Evolutionary conservation across 306 rosid species (phyloP), one percentile per base, ranked within the genome.

Genomic region (Arachis stenosperma): DNA sequence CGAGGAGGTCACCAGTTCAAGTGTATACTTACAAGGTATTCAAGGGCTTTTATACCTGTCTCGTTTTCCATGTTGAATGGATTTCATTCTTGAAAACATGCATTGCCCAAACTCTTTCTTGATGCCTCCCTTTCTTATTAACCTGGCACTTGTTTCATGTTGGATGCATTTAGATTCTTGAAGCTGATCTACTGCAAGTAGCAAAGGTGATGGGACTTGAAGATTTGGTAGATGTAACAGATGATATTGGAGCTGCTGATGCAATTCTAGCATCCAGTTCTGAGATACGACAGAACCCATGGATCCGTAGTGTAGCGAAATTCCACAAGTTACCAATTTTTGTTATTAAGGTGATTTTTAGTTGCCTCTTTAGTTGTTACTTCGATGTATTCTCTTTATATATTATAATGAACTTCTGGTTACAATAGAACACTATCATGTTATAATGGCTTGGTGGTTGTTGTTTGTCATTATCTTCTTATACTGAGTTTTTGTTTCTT

Each of bases 261-360:
- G 99, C 93, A 65, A 84, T 95, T 84, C 81, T 95, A 55, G 97
- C 92, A 52, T 81, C 96, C 73, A 76, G 88, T 82, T 74, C 82
- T 48, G 98, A 95, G 85, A 81, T 91, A 85, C 86, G 87, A 79
- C 90, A 89, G 75, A 91, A 87, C 71, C 83, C 92, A 47, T 87
- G 99, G 99, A 90, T 95, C 81, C 92, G 96, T 29, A 59, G 90
- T 10, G 91, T 92, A 6, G 98, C 99, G 3, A 95, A 91, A 83
- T 91, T 90, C 80, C 99, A 91, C 78, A 89, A 88, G 68, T 75
- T 91, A 84, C 99, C 98, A 51, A 78, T 90, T 65, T 95, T 88
- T 86, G 98, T 91, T 68, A 88, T 91, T 83, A 95, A 91, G 96
- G 99, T 91, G 62, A 12, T 65, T 62, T 78, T 43, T 43, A 8